These are phyloP conservation scores for Durio zibethinus DNA, from an alignment of 345 rosid genomes.

Conservation along the genomic window DNA sequence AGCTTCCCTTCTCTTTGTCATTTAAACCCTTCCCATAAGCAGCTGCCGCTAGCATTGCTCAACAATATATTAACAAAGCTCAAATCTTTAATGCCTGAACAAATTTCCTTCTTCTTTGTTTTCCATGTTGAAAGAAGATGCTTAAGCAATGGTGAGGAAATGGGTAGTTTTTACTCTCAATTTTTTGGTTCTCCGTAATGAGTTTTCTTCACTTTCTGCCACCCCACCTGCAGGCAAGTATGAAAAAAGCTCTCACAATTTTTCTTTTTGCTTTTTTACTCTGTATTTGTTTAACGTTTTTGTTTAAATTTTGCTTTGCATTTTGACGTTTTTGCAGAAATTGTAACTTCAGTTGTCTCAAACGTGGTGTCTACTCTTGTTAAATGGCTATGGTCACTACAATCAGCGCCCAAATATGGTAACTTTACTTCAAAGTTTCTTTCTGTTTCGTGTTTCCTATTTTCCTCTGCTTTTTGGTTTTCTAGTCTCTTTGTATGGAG, in stretches of 20 bases:
- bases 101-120: constrained; percentile 15
- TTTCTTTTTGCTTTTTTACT: background rate
- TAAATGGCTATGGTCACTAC: constrained; percentile 92
- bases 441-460: constrained; percentile 1
- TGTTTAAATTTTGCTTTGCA: background rate
- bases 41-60: too few relatives aligned
- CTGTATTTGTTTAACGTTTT: constrained; percentile 2
- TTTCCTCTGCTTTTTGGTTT: background rate
- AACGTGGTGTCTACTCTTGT: constrained; percentile 70
- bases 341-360: constrained; percentile 69
- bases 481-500: background rate
- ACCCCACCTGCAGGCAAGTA: constrained; percentile 77
- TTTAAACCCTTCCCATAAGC: constrained; percentile 15
- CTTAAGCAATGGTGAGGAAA: constrained; percentile 36
- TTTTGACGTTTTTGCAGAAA: constrained; percentile 46
- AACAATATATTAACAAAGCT: constrained; percentile 25
- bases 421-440: constrained; percentile 18
- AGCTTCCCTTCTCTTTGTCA: constrained; percentile 14
- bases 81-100: constrained; percentile 27
- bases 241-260: background rate
- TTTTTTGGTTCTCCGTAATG: constrained; percentile 39
- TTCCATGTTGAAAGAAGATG: constrained; percentile 17
- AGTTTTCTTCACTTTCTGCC: constrained; percentile 73
- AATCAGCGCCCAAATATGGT: constrained; percentile 67
- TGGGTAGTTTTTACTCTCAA: constrained; percentile 41